Conservation (phyloP, 345 rosid genomes). For the Physaria fendleri region DNA sequence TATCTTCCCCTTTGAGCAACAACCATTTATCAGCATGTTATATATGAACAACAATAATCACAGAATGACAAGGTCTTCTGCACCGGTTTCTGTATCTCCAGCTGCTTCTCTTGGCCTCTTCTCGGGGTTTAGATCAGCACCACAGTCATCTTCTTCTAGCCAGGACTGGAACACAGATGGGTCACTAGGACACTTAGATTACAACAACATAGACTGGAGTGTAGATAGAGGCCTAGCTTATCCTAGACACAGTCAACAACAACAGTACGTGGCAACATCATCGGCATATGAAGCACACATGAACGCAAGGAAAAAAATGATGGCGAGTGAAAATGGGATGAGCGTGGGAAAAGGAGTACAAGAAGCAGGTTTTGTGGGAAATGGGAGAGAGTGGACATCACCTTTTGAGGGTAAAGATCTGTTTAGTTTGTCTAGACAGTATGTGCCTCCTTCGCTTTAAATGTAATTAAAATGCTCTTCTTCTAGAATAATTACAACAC, state of each 20-base stretch:
- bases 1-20: constrained; percentile 47
- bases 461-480: constrained; percentile 9
- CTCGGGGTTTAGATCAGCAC: constrained; percentile 51
- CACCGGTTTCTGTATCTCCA: constrained; percentile 53
- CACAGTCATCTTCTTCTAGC: constrained; percentile 46
- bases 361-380: constrained; percentile 36
- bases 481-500: constrained; percentile 17
- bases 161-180: constrained; percentile 74
- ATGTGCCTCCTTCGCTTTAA: constrained; percentile 29
- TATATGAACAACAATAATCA: constrained; percentile 34
- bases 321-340: constrained; percentile 36
- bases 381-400: constrained; percentile 77
- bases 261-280: constrained; percentile 37
- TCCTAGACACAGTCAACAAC: constrained; percentile 41
- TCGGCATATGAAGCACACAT: constrained; percentile 37
- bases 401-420: constrained; percentile 89
- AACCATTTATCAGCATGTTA: constrained; percentile 62
- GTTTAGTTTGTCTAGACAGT: constrained; percentile 86
- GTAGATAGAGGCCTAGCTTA: constrained; percentile 47
- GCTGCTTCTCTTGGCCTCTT: constrained; percentile 93
- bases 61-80: constrained; percentile 25
- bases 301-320: constrained; percentile 38
- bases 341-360: constrained; percentile 36
- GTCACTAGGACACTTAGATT: constrained; percentile 51
- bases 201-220: constrained; percentile 80